Conservation (phyloP, 2,329 filamentous ascomycete genomes). For the Zymoseptoria ardabiliae region DNA sequence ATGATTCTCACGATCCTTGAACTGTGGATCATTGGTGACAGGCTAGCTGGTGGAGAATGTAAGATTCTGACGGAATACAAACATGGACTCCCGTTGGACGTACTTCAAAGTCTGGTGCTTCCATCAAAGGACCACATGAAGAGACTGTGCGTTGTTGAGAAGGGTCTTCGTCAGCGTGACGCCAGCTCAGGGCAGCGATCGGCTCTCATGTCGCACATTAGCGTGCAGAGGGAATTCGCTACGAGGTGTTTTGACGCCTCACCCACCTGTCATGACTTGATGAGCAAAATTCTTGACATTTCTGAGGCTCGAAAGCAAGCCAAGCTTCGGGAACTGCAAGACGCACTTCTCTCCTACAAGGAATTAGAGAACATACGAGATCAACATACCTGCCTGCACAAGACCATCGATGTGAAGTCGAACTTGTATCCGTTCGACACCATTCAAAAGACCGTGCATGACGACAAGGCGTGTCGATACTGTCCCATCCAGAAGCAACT, state of each 20-base stretch:
- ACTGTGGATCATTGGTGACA: constrained; percentile 53
- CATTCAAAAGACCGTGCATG: constrained; percentile 15
- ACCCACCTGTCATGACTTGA: constrained; percentile 13
- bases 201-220: constrained; percentile 42
- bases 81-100: constrained; percentile 44
- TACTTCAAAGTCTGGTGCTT: constrained; percentile 51
- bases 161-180: constrained; percentile 39
- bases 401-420: background rate
- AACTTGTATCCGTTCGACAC: background rate
- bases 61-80: constrained; percentile 46
- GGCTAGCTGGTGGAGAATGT: constrained; percentile 34
- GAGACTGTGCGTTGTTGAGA: constrained; percentile 45
- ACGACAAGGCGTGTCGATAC: constrained; percentile 38
- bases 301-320: constrained; percentile 21
- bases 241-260: constrained; percentile 38
- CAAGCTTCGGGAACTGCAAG: constrained; percentile 36
- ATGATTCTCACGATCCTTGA: constrained; percentile 50
- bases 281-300: constrained; percentile 28
- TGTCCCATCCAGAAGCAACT: constrained; percentile 35
- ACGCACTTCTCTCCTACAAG: background rate
- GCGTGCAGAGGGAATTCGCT: constrained; percentile 32
- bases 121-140: constrained; percentile 41
- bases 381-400: background rate
- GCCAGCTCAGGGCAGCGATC: constrained; percentile 14
- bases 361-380: background rate